These are phyloP conservation scores for Ramalina intermedia DNA, from an alignment of 495 filamentous ascomycete genomes.

Conservation along the genomic window DNA sequence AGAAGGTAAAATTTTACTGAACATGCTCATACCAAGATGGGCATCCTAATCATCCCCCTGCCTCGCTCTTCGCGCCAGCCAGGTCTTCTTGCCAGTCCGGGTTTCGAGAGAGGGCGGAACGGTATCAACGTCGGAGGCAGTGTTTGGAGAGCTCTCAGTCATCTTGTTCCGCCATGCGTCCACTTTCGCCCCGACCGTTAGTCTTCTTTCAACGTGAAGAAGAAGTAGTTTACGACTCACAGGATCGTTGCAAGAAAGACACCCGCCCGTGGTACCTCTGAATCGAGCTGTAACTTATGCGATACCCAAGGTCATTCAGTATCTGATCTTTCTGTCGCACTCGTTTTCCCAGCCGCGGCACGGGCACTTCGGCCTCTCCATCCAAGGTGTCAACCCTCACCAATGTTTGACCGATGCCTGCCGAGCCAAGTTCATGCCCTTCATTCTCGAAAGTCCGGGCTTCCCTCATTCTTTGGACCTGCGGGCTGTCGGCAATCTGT, in stretches of 20 bases:
- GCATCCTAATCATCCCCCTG: neutral
- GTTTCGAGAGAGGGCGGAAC: slow-evolving; percentile 82
- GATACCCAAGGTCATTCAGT: slow-evolving; percentile 83
- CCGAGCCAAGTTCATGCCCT: slow-evolving; percentile 38
- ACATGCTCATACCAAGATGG: neutral
- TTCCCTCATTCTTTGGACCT: slow-evolving; percentile 38
- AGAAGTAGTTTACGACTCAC: slow-evolving; percentile 41
- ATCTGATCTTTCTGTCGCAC: slow-evolving; percentile 64
- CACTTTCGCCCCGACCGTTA: slow-evolving; percentile 37
- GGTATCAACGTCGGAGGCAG: slow-evolving; percentile 53
- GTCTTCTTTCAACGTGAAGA: neutral
- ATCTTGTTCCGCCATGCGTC: slow-evolving; percentile 94
- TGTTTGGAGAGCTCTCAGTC: slow-evolving; percentile 57
- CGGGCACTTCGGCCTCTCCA: slow-evolving; percentile 53
- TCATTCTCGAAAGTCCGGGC: slow-evolving; percentile 54
- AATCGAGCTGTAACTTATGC: slow-evolving; percentile 91
- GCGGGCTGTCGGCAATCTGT: slow-evolving; percentile 63
- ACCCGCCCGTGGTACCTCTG: slow-evolving; percentile 70
- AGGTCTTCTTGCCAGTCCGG: slow-evolving; percentile 70
- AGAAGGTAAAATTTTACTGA: neutral
- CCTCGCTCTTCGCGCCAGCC: slow-evolving; percentile 45
- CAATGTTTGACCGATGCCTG: slow-evolving; percentile 38
- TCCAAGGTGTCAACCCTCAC: slow-evolving; percentile 66
- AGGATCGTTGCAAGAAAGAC: slow-evolving; percentile 80
- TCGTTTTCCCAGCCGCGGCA: slow-evolving; percentile 53